These are phyloP conservation scores for Penicillium paxilli DNA, from an alignment of 495 filamentous ascomycete species.

Conservation along the genomic window DNA sequence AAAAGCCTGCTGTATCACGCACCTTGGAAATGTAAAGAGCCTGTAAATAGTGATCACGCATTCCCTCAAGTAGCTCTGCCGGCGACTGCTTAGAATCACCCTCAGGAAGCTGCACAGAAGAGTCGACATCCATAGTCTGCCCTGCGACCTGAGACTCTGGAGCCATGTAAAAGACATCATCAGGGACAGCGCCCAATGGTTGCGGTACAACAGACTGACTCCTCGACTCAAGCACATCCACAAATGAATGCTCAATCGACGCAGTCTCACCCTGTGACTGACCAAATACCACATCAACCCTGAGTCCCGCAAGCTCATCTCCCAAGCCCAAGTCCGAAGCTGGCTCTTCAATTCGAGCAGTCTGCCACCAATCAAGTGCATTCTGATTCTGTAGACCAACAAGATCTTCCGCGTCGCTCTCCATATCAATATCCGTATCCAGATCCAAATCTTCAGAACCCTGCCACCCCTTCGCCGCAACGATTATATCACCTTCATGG, in stretches of 20 bases:
- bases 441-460: slow-evolving; percentile 31
- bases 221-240: slow-evolving; percentile 22
- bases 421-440: slow-evolving; percentile 33
- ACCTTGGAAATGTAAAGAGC: slow-evolving; percentile 90
- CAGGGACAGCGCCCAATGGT: neutral
- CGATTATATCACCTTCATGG: slow-evolving; percentile 35
- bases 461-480: slow-evolving; percentile 40
- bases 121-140: slow-evolving; percentile 18
- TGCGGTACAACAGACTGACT: slow-evolving; percentile 20
- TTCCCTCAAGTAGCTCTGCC: slow-evolving; percentile 64
- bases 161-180: slow-evolving; percentile 4
- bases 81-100: slow-evolving; percentile 50
- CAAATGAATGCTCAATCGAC: slow-evolving; percentile 14
- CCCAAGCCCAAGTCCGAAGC: slow-evolving; percentile 14
- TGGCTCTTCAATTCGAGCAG: slow-evolving; percentile 39
- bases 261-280: slow-evolving; percentile 6
- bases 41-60: slow-evolving; percentile 79
- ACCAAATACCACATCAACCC: slow-evolving; percentile 37
- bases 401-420: slow-evolving; percentile 31
- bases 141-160: slow-evolving; percentile 15
- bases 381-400: slow-evolving; percentile 6
- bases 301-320: slow-evolving; percentile 27
- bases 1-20: slow-evolving; percentile 8
- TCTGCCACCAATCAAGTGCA: slow-evolving; percentile 38
- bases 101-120: slow-evolving; percentile 2